Evolutionary conservation across 352 stramenopile genomes (phyloP), one percentile per base, ranked within the genome.

Genomic region (Globisporangium abappressorium): DNA sequence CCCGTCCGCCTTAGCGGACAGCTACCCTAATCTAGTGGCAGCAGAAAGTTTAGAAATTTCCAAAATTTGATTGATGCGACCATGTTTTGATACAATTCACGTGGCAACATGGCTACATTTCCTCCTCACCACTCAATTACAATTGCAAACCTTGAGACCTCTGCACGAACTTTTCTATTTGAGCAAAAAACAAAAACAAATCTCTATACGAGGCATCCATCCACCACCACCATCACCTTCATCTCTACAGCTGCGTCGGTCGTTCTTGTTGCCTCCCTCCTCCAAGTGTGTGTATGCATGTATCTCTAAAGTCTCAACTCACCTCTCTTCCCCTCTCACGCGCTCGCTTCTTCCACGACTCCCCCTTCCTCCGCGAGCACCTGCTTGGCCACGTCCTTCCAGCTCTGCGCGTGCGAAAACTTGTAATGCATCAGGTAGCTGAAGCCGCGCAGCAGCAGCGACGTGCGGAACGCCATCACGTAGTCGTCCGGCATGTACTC

Each of bases 391-490:
- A 94, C 62, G 3, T 70, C 71, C 53, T 87, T 80, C 89, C 89
- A 96, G 73, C 87, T 93, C 65, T 93, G 73, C 6, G 89, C 84
- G 69, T 93, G 84, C 15, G 89, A 96, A 68, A 93, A 92, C 66
- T 91, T 89, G 77, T 94, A 95, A 69, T 93, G 85, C 34, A 94
- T 69, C 41, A 90, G 67, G 63, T 93, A 91, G 72, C 87, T 94
- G 68, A 96, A 92, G 49, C 89, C 89, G 26, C 89, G 87, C 33
- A 96, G 70, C 57, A 97, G 72, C 46, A 97, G 77, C 43, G 89
- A 96, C 55, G 83, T 87, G 64, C 89, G 85, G 65, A 92, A 94
- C 18, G 88, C 86, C 88, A 96, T 96, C 41, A 96, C 84, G 65
- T 93, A 96, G 62, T 96, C 88, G 62, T 94, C 85, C 20, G 84